Evolutionary conservation across 2,329 filamentous ascomycete species (phyloP), one percentile per base, ranked within the genome.

Genomic region (Paracorniculantispora psalliotae): DNA sequence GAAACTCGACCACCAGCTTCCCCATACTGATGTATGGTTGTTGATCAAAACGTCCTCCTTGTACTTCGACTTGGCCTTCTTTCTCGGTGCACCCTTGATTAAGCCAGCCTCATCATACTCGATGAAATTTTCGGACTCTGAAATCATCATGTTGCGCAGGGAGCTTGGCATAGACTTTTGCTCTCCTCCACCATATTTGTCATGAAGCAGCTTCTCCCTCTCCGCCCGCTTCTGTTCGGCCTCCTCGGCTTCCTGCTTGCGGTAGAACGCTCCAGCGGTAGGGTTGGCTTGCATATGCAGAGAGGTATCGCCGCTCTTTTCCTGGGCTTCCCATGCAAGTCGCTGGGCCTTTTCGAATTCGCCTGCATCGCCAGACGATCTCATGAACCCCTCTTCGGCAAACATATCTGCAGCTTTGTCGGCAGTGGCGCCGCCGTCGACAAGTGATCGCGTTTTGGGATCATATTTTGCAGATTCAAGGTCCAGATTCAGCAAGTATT

Each of bases 381-480:
- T 86, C 75, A 96, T 84, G 72, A 96, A 97, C 48, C 93, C 93
- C 67, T 97, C 92, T 67, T 97, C 94, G 4, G 92, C 92, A 59
- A 94, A 93, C 6, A 96, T 75, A 30, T 88, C 85, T 8, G 92
- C 89, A 2, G 90, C 89, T 65, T 87, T 88, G 75, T 96, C 91
- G 23, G 84, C 84, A 33, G 87, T 90, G 7, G 89, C 91, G 50
- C 92, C 91, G 63, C 85, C 86, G 69, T 96, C 91, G 23, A 96
- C 89, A 81, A 99, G 91, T 9, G 90, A 88, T 67, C 94, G 84
- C 13, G 92, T 97, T 72, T 99, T 99, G 0, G 94, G 94, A 69
- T 99, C 93, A 75, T 99, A 99, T 72, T 96, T 96, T 1, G 96
- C 94, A 1, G 92, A 97, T 68, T 99, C 94, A 2, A 96, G 81